Conservation (phyloP, 169 alveolate genomes). For the Cryptosporidium baileyi region DNA sequence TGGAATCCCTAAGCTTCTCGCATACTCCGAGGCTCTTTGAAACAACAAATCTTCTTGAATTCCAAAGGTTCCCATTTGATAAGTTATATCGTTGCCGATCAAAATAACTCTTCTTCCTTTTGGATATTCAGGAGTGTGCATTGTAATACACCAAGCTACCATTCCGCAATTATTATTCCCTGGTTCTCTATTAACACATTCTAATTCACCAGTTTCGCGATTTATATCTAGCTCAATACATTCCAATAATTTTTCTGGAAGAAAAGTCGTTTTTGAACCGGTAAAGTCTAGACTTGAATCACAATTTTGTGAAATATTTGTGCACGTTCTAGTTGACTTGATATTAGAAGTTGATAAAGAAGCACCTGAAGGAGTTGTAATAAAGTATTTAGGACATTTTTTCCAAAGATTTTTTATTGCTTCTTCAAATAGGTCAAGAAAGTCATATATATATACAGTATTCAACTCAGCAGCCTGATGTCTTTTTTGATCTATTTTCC, state of each 20-base stretch:
- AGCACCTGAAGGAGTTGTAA: conserved; percentile 35
- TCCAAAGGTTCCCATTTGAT: conserved; percentile 81
- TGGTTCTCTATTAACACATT: conserved; percentile 72
- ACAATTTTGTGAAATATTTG: not conserved
- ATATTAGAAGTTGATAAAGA: not conserved
- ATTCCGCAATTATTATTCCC: conserved; percentile 77
- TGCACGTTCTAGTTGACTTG: not conserved
- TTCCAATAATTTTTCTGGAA: conserved; percentile 63
- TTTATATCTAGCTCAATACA: conserved; percentile 34
- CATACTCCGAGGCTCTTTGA: conserved; percentile 80
- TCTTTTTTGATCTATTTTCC: conserved; percentile 70
- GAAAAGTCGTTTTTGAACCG: conserved; percentile 18
- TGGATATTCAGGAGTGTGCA: conserved; percentile 79
- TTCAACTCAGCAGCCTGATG: conserved; percentile 69
- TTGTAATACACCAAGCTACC: conserved; percentile 77
- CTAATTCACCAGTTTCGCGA: conserved; percentile 62
- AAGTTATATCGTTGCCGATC: conserved; percentile 83
- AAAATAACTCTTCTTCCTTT: conserved; percentile 81
- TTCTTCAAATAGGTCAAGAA: conserved; percentile 73
- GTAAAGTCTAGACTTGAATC: not conserved
- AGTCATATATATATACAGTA: conserved; percentile 75
- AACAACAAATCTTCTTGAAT: conserved; percentile 77
- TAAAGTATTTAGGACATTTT: conserved; percentile 73
- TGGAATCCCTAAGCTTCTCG: conserved; percentile 82
- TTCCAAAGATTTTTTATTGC: conserved; percentile 74